Base-by-base conservation (phyloP, 306 rosid species). In the Cucurbita maxima region DNA sequence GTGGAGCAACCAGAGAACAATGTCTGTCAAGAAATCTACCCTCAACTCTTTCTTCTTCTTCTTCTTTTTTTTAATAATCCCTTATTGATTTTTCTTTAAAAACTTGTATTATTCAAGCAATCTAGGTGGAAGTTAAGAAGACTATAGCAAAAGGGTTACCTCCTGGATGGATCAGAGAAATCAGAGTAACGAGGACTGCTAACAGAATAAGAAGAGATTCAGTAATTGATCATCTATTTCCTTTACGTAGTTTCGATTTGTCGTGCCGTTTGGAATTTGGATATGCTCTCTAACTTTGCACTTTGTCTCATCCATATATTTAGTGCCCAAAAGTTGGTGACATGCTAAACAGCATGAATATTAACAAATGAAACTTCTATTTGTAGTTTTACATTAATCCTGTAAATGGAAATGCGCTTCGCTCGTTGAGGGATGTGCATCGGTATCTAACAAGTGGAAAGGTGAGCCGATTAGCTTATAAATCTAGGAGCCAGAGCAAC, bases 301-400 rank as follows among this genome's bases (percentile, higher is more conserved):
- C 20, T 50, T 8, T 50, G 20, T 34, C 43, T 50, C 41, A 8
- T 70, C 30, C 7, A 16, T 51, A 8, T 70, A 30, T 47, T 70
- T 30, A 30, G 45, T 30, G 25, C 30, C 10, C 45, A 15, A 15
- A 34, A 70, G 25, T 10, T 34, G 8, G 59, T 34, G 59, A 16
- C 45, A 50, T 70, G 10, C 54, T 10, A 34, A 41, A n/a, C 22
- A 47, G 14, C 34, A 8, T 16, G 57, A 63, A 63, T 76, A 75
- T 55, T 76, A 36, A 67, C 19, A 8, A 37, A 48, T 54, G 61
- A 45, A 45, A 52, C 74, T 67, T 67, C n/a, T 79, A 30, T 73
- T 40, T 76, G 82, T 88, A 90, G 94, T 81, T 52, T 56, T 88
- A 90, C 82, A 88, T 74, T 69, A 90, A 86, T 82, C 96, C 96